A percentile compares a stretch with the other conserved stretches of the same genome.
These are phyloP conservation scores for Sutorius australiensis DNA, from an alignment of 768 basidiomycete species.

Conservation along the genomic window DNA sequence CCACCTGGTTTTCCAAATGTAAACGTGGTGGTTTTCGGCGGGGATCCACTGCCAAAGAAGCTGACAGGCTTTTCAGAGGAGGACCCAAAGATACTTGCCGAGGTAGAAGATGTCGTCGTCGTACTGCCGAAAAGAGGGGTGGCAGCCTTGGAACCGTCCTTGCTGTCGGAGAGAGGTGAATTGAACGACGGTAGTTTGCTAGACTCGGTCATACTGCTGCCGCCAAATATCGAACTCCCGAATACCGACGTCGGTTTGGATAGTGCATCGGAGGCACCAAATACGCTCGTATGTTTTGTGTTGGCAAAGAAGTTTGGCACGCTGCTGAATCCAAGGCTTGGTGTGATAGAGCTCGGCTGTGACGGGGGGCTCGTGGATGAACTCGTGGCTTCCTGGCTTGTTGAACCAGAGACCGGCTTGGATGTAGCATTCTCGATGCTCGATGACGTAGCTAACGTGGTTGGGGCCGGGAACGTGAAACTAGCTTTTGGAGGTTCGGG, in stretches of 20 bases:
- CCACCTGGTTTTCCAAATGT: constrained; percentile 36
- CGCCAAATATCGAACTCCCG: constrained; percentile 26
- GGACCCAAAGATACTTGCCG: constrained; percentile 20
- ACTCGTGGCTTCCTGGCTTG: constrained; percentile 12
- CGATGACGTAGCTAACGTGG: constrained; percentile 6
- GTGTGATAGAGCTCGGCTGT: constrained; percentile 10
- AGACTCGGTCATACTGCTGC: constrained; percentile 10
- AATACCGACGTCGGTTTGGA: constrained; percentile 26
- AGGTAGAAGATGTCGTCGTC: constrained; percentile 7
- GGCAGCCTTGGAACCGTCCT: constrained; percentile 12
- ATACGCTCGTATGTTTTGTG: constrained; percentile 15
- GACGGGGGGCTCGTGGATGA: constrained; percentile 1
- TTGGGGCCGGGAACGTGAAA: constrained; percentile 24
- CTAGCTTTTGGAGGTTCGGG: constrained; percentile 28
- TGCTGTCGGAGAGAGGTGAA: constrained; percentile 7
- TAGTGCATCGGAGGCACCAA: constrained; percentile 18
- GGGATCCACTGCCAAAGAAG: constrained; percentile 30
- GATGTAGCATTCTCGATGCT: constrained; percentile 5
- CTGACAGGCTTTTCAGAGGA: constrained; percentile 24
- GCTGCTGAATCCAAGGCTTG: constrained; percentile 15
- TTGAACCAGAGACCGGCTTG: constrained; percentile 4
- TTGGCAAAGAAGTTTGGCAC: constrained; percentile 23
- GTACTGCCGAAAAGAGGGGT: constrained; percentile 20
- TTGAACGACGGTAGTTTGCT: constrained; percentile 12
- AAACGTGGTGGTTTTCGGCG: constrained; percentile 23